Base-by-base conservation (phyloP, 163 green algal species). In the Prototheca wickerhamii region DNA sequence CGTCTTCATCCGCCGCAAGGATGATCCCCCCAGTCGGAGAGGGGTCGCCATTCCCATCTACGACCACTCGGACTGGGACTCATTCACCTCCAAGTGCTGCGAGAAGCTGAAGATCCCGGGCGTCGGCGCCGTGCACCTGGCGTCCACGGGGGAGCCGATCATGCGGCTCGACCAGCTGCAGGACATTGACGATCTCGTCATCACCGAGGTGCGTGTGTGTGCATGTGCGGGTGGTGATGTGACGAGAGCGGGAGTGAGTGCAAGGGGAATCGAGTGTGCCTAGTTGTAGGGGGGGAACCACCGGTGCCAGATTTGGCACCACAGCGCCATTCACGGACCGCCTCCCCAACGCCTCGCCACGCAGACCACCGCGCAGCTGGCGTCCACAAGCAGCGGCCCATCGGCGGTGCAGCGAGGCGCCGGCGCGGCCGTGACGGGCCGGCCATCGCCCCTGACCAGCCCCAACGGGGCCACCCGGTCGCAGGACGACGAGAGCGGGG, bases 111-210 rank as follows among this genome's bases (percentile, higher is more conserved):
- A 86, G 67, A 74, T 95, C 26, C 29, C 67, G 4, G 80, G 73
- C 2, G 73, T 95, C 3, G 82, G 75, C 26, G 79, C 82, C 28
- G 76, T 95, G 6, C 84, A 81, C 54, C 70, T 95, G 15, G 85
- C 81, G 1, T 85, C 84, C 81, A 96, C 70, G 54, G 86, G 88
- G 4, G 84, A 93, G 50, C 76, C 66, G 55, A 79, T 96, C 12
- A 78, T 69, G 3, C 79, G 65, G 29, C 68, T 94, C 18, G 86
- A 92, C 46, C 82, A 91, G 58, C 76, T 96, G 60, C 87, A 96
- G 61, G 89, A 96, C 68, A 96, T 96, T 50, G 89, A 96, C 65
- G 89, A 96, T 68, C 75, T 96, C 20, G 83, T 83, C 52, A 85
- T 95, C 1, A 76, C 85, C 3, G 87, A 95, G 81, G 86, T 87